Conservation (phyloP, 2,329 filamentous ascomycete genomes). For the Pezicula carpinea region DNA sequence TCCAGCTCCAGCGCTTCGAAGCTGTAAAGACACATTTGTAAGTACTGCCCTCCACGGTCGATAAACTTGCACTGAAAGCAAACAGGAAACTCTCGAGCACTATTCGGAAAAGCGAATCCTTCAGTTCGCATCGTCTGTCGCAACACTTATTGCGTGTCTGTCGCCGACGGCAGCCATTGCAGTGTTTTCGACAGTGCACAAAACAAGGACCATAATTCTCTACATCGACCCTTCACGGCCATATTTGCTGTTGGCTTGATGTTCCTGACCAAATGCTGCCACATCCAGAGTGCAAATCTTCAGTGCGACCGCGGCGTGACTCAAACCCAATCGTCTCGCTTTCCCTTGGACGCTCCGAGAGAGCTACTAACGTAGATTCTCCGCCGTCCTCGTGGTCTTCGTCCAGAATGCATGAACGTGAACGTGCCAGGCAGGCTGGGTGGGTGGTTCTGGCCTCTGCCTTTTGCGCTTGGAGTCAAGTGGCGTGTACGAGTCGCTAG, state of each 20-base stretch:
- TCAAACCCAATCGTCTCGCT: too few relatives aligned
- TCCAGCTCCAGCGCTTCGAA: too few relatives aligned
- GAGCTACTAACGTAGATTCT: slow-evolving; percentile 6
- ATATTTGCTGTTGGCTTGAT: slow-evolving; percentile 16
- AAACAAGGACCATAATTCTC: slow-evolving; percentile 5
- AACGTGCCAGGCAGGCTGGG: too few relatives aligned
- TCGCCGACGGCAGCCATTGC: slow-evolving; percentile 15
- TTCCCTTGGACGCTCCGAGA: too few relatives aligned
- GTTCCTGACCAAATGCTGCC: slow-evolving; percentile 8
- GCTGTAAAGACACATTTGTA: neutral
- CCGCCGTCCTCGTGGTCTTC: slow-evolving; percentile 18
- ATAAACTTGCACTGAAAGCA: neutral
- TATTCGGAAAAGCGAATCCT: slow-evolving; percentile 7
- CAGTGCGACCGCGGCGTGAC: slow-evolving; percentile 20
- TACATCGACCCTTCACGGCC: slow-evolving; percentile 13
- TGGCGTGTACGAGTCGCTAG: too few relatives aligned
- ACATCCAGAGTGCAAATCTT: slow-evolving; percentile 18
- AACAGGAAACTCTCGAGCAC: slow-evolving; percentile 1
- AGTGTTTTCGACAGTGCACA: slow-evolving; percentile 12
- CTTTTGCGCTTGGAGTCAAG: too few relatives aligned
- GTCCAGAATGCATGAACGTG: slow-evolving; percentile 7
- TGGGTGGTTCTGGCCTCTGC: too few relatives aligned
- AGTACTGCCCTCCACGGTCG: neutral
- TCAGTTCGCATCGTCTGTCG: slow-evolving; percentile 10
- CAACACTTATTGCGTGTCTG: slow-evolving; percentile 16